Evolutionary conservation across 2,329 filamentous ascomycete species (phyloP), one percentile per base, ranked within the genome.

Genomic region (Mollisia scopiformis): DNA sequence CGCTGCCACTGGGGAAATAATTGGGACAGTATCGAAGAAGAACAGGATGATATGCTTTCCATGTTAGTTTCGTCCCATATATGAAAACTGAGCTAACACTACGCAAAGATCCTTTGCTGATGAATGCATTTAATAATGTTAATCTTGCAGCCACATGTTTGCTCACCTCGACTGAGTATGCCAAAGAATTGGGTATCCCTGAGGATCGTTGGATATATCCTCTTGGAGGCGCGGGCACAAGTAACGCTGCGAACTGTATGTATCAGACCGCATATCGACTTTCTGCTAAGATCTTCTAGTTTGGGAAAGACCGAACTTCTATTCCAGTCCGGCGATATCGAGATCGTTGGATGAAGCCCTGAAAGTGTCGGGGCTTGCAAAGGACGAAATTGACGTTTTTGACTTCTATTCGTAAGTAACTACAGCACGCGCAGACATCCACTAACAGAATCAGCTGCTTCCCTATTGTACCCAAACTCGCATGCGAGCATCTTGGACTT

Each of bases 61-160:
- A 14, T 90, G 87, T 88, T 72, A 57, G 81, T 73, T 31, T 47
- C 27, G 19, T 11, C 35, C 50, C 5, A 6, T 47, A 55, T 23
- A 8, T 2, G 16, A 51, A 19, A n/a, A 8, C 23, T n/a, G 71
- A 62, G 71, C 55, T 47, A n/a, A 49, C 6, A 6, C 5, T 3
- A 23, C n/a, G n/a, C 1, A 2, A 51, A 89, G 86, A 90, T 73
- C 86, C 87, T 0, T 75, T 90, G 0, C 73, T 89, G 10, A 89
- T 90, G 87, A 90, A 90, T 68, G 87, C 88, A 0, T 90, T 89
- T 74, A 90, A 90, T 65, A 87, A 80, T 1, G 82, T 90, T 35
- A 90, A 90, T 62, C 75, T 90, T 14, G 82, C 87, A 2, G 84
- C 79, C 0, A 85, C 87, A 7, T 81, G 82, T 59, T 77, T 90